Evolutionary conservation across 1,284 basidiomycete genomes (phyloP), one percentile per base, ranked within the genome.

Genomic region (Cryptococcus amylolentus): DNA sequence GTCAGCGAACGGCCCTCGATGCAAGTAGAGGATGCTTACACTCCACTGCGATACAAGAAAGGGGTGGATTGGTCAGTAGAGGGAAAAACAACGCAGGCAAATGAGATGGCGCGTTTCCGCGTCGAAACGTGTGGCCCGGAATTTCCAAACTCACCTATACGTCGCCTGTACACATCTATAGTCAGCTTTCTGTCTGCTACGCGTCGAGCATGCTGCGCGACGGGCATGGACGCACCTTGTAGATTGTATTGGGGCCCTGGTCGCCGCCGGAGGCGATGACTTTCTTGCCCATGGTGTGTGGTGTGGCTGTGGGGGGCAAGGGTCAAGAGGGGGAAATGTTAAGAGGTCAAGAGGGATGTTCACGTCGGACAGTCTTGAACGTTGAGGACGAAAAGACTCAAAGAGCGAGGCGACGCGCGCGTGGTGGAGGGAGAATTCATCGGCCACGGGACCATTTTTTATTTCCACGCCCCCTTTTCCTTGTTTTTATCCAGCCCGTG

Each of bases 11-110:
- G 39, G 18, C 5, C 31, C 50, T 7, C 8, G 9, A 39, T 23
- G 28, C 18, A 52, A 31, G 18, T 27, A 49, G 38, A 55, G 28
- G 18, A 51, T 50, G 75, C 76, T 75, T 51, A 78, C 76, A 78
- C 75, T 62, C 75, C 75, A 73, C 76, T 77, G 62, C 49, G 51
- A 42, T 45, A 23, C 18, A 46, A 27, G 14, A 12, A 13, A 16
- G 14, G 12, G 18, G 40, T 55, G 27, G 51, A 39, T 23, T 23
- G 26, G 60, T 62, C 50, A 62, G 60, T 43, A 46, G 47, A 39
- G 14, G 35, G 51, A 35, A 38, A 48, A 40, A 47, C 27, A 31
- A 35, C 40, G 6, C 10, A 3, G 42, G 20, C 39, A 37, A 26
- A 46, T 13, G 38, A 38, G 13, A 41, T 5, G 18, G 46, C 28